Percentiles rank a stretch among this genome's conserved stretches.
phyloP scores from a whole-genome alignment of 805 yeast species.

The Priceomyces medius region DNA sequence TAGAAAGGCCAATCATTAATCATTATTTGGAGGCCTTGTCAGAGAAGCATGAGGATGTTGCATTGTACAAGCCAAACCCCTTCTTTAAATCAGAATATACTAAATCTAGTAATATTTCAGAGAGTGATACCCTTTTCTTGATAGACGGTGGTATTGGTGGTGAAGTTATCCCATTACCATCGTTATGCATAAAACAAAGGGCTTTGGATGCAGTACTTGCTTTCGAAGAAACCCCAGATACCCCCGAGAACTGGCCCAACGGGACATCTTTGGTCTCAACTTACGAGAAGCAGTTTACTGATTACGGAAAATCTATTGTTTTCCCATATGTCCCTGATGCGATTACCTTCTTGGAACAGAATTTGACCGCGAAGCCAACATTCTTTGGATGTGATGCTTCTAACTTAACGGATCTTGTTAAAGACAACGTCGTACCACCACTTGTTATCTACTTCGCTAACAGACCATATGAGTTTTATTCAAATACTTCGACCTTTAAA shows the following conservation, averaged over 20 bases:
- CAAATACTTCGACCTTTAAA: conserved; percentile 36
- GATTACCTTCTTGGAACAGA: conserved; percentile 28
- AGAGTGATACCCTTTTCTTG: conserved; percentile 32
- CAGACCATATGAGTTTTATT: conserved; percentile 31
- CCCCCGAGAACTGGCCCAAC: conserved; percentile 32
- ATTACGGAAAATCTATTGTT: conserved; percentile 31
- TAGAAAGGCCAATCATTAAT: conserved; percentile 25
- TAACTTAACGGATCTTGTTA: conserved; percentile 35
- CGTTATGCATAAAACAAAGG: conserved; percentile 33
- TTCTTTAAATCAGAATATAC: conserved; percentile 32
- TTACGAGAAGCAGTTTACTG: conserved; percentile 33
- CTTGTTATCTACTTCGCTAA: conserved; percentile 40
- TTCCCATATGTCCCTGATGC: conserved; percentile 39
- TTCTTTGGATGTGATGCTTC: conserved; percentile 43
- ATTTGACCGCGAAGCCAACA: conserved; percentile 39
- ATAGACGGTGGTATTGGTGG: conserved; percentile 43
- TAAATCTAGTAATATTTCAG: conserved; percentile 22
- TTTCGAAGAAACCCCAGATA: conserved; percentile 31
- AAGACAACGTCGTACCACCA: conserved; percentile 38
- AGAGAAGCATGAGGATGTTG: conserved; percentile 27
- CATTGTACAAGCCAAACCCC: conserved; percentile 38
- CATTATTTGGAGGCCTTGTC: conserved; percentile 27
- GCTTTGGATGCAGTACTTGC: conserved; percentile 38
- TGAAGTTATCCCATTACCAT: conserved; percentile 34
- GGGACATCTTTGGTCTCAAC: conserved; percentile 32